Evolutionary conservation across 495 filamentous ascomycete genomes (phyloP), one percentile per base, ranked within the genome.

Genomic region (Aspergillus nanangensis): DNA sequence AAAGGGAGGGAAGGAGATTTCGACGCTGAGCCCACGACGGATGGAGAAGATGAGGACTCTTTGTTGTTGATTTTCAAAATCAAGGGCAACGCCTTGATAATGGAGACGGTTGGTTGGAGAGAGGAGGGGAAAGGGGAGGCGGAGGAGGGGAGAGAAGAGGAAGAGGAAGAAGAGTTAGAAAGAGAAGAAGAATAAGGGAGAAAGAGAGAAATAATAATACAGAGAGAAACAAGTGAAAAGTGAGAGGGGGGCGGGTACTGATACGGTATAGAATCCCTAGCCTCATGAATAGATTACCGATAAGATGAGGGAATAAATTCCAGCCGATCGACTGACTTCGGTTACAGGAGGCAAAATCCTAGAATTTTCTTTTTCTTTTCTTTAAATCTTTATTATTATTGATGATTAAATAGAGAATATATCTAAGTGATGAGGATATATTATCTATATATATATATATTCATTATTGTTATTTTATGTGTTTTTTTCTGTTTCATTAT

Each of bases 11-110:
- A 48, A 47, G 36, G 22, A 17, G 31, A 9, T 44, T 29, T 29
- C 25, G 40, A 56, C n/a, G 45, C 46, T 53, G 55, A 51, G n/a
- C n/a, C n/a, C n/a, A n/a, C n/a, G n/a, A n/a, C n/a, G n/a, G 23
- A 42, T 29, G 18, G 19, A 47, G 29, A 40, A 38, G 17, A 41
- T 33, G 40, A 37, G 43, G n/a, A n/a, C n/a, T n/a, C n/a, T n/a
- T n/a, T n/a, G n/a, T n/a, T n/a, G n/a, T n/a, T n/a, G n/a, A n/a
- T n/a, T n/a, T n/a, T n/a, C n/a, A n/a, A 50, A 41, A 60, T 48
- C 62, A 70, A 69, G 66, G 66, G 48, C 66, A 53, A 57, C 47
- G 66, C 61, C 66, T 69, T 67, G 66, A 67, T 55, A 50, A 50
- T 54, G 49, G 43, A 38, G 49, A 44, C 47, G 41, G 50, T 56